Percentiles rank a stretch among this genome's conserved stretches.
phyloP scores from a whole-genome alignment of 2,329 filamentous ascomycete genomes.

The Fusarium anguioides region DNA sequence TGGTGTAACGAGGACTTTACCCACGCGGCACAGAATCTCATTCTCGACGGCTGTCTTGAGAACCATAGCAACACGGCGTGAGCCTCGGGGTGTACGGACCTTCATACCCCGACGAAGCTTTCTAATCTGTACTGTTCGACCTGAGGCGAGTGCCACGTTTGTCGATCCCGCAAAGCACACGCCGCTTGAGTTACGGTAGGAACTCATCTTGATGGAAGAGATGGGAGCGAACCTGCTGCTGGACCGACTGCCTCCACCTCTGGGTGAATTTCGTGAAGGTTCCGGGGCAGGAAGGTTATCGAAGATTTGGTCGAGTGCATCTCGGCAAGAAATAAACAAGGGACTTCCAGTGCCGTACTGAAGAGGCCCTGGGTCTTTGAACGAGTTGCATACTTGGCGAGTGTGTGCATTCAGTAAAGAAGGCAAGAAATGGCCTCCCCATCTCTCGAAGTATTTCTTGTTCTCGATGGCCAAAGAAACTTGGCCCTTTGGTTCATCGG shows the following conservation, averaged over 20 bases:
- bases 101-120: slow-evolving; percentile 58
- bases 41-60: slow-evolving; percentile 60
- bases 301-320: slow-evolving; percentile 61
- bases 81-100: slow-evolving; percentile 63
- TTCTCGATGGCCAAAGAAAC: slow-evolving; percentile 59
- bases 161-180: slow-evolving; percentile 66
- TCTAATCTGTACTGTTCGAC: slow-evolving; percentile 54
- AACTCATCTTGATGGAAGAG: slow-evolving; percentile 53
- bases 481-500: slow-evolving; percentile 59
- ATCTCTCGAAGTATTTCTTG: slow-evolving; percentile 56
- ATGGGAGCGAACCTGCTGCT: neutral
- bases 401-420: slow-evolving; percentile 67
- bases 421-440: slow-evolving; percentile 69
- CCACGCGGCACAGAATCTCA: slow-evolving; percentile 58
- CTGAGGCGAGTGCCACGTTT: slow-evolving; percentile 58
- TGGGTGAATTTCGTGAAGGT: slow-evolving; percentile 48
- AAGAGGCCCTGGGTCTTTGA: slow-evolving; percentile 69
- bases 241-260: neutral
- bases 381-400: slow-evolving; percentile 69
- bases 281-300: slow-evolving; percentile 58
- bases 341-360: slow-evolving; percentile 63
- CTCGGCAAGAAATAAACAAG: slow-evolving; percentile 63
- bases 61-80: slow-evolving; percentile 61
- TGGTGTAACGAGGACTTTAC: slow-evolving; percentile 63
- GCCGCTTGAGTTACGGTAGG: slow-evolving; percentile 55